Conservation (phyloP, 371 early-diverging fungal species). For the Funneliformis caledonium region DNA sequence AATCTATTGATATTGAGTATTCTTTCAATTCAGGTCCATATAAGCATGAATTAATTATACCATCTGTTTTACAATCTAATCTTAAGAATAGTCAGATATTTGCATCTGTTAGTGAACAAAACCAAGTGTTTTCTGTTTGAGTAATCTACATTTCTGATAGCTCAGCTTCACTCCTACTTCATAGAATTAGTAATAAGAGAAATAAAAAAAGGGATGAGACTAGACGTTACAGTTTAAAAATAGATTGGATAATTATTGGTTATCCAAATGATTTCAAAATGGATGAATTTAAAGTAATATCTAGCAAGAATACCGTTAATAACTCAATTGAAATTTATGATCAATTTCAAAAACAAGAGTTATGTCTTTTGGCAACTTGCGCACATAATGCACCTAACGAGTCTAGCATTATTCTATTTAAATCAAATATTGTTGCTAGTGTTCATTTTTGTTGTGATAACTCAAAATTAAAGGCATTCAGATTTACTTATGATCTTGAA, state of each 20-base stretch:
- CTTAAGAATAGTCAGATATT: not conserved
- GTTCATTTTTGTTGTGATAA: not conserved
- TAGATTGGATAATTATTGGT: constrained; percentile 6
- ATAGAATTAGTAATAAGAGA: not conserved
- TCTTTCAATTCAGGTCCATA: not conserved
- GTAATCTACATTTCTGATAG: not conserved
- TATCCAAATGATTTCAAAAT: not conserved
- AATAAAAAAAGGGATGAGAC: not conserved
- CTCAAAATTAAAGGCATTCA: not conserved
- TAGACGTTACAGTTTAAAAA: not conserved
- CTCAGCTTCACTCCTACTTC: not conserved
- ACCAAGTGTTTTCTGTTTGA: not conserved
- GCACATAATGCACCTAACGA: not conserved
- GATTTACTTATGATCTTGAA: not conserved
- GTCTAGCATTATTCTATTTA: not conserved
- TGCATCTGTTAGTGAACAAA: not conserved
- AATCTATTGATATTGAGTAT: not conserved
- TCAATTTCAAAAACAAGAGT: not conserved
- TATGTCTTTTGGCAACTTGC: not conserved
- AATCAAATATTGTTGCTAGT: not conserved
- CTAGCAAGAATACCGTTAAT: not conserved
- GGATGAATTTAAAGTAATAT: not conserved
- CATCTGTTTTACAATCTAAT: not conserved
- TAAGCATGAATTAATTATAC: not conserved
- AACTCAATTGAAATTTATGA: not conserved